Evolutionary conservation across 2,329 filamentous ascomycete species (phyloP).

Genomic region (Thielaviopsis punctulata): DNA sequence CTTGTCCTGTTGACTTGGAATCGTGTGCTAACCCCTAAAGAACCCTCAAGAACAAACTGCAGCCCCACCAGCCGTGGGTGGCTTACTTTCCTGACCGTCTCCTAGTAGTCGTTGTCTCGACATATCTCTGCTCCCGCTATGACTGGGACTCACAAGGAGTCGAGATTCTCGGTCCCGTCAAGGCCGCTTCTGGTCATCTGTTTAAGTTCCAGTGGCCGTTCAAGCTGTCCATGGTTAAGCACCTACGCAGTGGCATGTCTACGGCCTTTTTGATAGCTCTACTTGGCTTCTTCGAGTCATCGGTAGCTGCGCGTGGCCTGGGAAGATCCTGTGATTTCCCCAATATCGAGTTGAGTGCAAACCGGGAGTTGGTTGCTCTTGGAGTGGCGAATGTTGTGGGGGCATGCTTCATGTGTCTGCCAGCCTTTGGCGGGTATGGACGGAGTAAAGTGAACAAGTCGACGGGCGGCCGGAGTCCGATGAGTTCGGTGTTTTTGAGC

Average conservation of each 20-base stretch:
- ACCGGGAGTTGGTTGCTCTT: constrained; percentile 81
- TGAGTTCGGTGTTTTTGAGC: constrained; percentile 80
- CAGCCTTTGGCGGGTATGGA: constrained; percentile 90
- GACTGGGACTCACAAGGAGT: constrained; percentile 68
- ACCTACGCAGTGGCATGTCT: constrained; percentile 72
- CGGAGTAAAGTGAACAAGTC: constrained; percentile 88
- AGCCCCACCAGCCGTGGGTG: constrained; percentile 61
- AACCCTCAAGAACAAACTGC: constrained; percentile 65
- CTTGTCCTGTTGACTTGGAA: too few relatives aligned
- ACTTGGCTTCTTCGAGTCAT: constrained; percentile 96
- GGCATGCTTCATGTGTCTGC: constrained; percentile 79
- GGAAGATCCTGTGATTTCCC: constrained; percentile 53
- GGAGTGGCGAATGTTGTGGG: constrained; percentile 84
- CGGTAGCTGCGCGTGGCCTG: constrained; percentile 84
- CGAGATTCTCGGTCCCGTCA: constrained; percentile 65
- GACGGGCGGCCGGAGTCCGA: constrained; percentile 80
- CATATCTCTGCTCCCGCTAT: constrained; percentile 59
- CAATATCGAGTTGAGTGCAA: constrained; percentile 70
- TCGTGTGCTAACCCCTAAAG: too few relatives aligned
- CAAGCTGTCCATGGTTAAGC: constrained; percentile 53
- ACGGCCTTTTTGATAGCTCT: constrained; percentile 88
- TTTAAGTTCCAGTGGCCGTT: constrained; percentile 85
- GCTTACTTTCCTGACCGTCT: constrained; percentile 89
- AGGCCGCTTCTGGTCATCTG: constrained; percentile 49
- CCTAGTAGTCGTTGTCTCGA: constrained; percentile 69